Percentiles rank a stretch among this genome's conserved stretches.
Evolutionary conservation across 352 stramenopile genomes (phyloP).

Genomic region (Thalassiosira livingstoniorum): DNA sequence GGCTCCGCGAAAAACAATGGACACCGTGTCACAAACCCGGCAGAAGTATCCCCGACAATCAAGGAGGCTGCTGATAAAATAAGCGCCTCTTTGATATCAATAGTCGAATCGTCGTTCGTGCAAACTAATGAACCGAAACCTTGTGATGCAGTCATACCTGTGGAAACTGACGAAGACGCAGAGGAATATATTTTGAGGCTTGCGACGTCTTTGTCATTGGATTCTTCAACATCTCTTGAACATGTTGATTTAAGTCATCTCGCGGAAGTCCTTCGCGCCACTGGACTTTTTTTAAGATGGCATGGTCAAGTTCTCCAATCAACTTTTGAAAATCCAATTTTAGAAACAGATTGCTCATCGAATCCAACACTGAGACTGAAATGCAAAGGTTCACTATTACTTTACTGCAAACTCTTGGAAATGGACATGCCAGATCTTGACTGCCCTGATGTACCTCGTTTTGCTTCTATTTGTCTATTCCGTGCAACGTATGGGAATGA

Average conservation of each 20-base stretch:
- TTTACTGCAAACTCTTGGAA: conserved; percentile 40
- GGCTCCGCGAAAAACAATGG: no score
- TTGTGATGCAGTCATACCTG: neutral
- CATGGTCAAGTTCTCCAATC: conserved; percentile 6
- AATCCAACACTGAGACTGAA: conserved; percentile 43
- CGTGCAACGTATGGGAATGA: conserved; percentile 51
- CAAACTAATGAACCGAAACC: no score
- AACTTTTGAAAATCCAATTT: neutral
- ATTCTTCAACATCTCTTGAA: neutral
- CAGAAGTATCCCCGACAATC: neutral
- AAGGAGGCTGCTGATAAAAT: conserved; percentile 14
- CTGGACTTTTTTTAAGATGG: conserved; percentile 48
- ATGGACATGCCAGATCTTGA: conserved; percentile 2
- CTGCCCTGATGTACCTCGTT: conserved; percentile 39
- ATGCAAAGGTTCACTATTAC: conserved; percentile 31
- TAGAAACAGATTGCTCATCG: neutral
- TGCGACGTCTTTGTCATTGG: neutral
- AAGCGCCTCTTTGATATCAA: conserved; percentile 20
- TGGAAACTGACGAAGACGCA: conserved; percentile 30
- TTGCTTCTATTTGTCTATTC: conserved; percentile 53
- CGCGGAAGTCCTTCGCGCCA: conserved; percentile 27
- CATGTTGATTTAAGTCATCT: conserved; percentile 16
- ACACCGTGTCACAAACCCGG: no score
- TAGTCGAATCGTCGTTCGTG: neutral
- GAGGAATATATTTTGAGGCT: conserved; percentile 17